phyloP scores from a whole-genome alignment of 169 alveolate species.

The Plasmodium fragile region DNA sequence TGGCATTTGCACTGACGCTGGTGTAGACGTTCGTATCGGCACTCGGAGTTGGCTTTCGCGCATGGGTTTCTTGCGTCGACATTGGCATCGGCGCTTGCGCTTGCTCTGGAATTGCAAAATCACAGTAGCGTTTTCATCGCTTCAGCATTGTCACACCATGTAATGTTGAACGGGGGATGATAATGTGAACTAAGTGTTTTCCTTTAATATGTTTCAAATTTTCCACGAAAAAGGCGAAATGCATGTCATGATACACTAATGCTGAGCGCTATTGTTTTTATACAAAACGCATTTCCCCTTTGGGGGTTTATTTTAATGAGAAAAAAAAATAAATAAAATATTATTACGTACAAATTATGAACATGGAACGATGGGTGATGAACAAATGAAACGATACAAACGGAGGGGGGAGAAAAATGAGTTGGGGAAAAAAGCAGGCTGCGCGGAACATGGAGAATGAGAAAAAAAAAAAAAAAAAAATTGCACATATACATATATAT shows the following conservation, averaged over 20 bases:
- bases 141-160: not conserved
- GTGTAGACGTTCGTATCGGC: not conserved
- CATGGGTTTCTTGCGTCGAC: not conserved
- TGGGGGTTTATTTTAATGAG: not conserved
- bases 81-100: not conserved
- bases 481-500: too few species aligned
- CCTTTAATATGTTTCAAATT: not conserved
- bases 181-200: not conserved
- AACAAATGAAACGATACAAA: not conserved
- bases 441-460: not conserved
- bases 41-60: not conserved
- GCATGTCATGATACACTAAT: not conserved
- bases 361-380: not conserved
- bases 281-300: not conserved
- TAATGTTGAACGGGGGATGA: not conserved
- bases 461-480: too few species aligned
- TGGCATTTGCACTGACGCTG: not conserved
- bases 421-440: not conserved
- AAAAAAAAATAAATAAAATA: not conserved
- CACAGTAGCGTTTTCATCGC: not conserved
- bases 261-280: not conserved
- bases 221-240: not conserved
- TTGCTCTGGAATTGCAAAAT: not conserved
- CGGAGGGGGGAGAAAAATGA: not conserved
- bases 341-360: not conserved